phyloP scores from a whole-genome alignment of 2,329 filamentous ascomycete species.

The Hymenoscyphus fraxineus region DNA sequence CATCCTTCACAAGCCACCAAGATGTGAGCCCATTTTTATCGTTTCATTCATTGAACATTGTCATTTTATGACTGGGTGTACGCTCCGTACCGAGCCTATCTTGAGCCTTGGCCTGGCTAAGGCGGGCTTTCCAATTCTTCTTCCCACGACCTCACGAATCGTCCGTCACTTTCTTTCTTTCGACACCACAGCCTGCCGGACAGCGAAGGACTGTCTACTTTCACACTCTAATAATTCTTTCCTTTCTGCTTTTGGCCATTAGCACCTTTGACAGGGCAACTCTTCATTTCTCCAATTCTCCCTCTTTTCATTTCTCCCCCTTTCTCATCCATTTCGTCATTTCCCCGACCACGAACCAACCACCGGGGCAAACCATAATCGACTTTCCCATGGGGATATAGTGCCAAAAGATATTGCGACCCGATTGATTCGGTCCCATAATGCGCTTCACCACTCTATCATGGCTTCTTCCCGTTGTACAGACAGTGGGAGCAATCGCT shows the following conservation, averaged over 20 bases:
- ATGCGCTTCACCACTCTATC: slow-evolving; percentile 26
- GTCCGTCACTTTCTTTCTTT: slow-evolving; percentile 8
- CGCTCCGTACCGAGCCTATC: background rate
- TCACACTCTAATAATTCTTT: slow-evolving; percentile 4
- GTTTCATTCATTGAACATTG: slow-evolving; percentile 1
- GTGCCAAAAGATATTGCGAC: background rate
- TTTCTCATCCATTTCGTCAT: background rate
- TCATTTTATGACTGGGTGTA: background rate
- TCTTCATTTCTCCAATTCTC: slow-evolving; percentile 14
- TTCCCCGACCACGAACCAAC: background rate
- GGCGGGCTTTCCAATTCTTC: slow-evolving; percentile 4
- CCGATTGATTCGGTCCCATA: slow-evolving; percentile 14
- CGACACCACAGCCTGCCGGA: slow-evolving; percentile 19
- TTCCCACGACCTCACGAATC: slow-evolving; percentile 1
- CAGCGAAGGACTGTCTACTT: slow-evolving; percentile 21
- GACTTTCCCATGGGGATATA: slow-evolving; percentile 10
- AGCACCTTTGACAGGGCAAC: slow-evolving; percentile 31
- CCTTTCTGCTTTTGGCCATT: slow-evolving; percentile 14
- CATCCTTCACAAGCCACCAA: background rate
- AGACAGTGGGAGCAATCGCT: slow-evolving; percentile 22
- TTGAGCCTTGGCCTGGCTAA: background rate
- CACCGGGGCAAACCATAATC: background rate
- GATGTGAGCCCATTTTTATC: slow-evolving; percentile 6
- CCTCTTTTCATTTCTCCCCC: slow-evolving; percentile 2
- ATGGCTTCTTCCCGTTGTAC: slow-evolving; percentile 21